Evolutionary conservation across 2,329 filamentous ascomycete genomes (phyloP), one percentile per base, ranked within the genome.

Genomic region (Calonectria honghensis): DNA sequence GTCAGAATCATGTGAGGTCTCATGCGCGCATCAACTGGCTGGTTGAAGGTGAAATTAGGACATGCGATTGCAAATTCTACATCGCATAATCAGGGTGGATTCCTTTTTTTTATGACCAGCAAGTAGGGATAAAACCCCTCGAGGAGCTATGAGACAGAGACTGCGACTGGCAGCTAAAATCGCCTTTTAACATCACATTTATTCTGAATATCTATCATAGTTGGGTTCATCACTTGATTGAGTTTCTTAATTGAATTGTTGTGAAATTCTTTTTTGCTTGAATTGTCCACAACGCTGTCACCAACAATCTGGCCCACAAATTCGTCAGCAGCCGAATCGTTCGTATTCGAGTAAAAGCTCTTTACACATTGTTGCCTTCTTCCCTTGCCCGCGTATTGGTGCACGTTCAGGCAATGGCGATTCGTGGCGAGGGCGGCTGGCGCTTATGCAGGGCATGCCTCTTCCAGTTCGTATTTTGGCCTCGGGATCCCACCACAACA

Each of bases 401-500:
- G n/a, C n/a, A 29, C n/a, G 6, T 41, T 41, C 24, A 61, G 13
- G 35, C 24, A 3, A n/a, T 27, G 32, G 32, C 7, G 35, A 39
- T 39, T 39, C 24, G n/a, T 29, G n/a, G 35, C 9, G 35, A 18
- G 54, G 54, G 27, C 32, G 39, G 3, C 11, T 27, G 54, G 54
- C 20, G 32, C 20, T 9, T 14, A 59, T 35, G 52, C 32, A 27
- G 29, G 35, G 57, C 13, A 61, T 61, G n/a, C 35, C 35, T 27
- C n/a, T 61, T 18, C n/a, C 13, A 61, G 35, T 41, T 61, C 57
- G 57, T 61, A 61, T 61, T 41, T 61, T 14, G 5, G 35, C 35
- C 35, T 41, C n/a, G n/a, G 35, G 4, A 29, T 41, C 35, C 57
- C 14, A 37, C 41, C 57, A 16, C 35, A 63, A 13, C 57, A 29